Evolutionary conservation across 192 early-diverging fungal genomes (phyloP).

Genomic region (Coemansia sp.): DNA sequence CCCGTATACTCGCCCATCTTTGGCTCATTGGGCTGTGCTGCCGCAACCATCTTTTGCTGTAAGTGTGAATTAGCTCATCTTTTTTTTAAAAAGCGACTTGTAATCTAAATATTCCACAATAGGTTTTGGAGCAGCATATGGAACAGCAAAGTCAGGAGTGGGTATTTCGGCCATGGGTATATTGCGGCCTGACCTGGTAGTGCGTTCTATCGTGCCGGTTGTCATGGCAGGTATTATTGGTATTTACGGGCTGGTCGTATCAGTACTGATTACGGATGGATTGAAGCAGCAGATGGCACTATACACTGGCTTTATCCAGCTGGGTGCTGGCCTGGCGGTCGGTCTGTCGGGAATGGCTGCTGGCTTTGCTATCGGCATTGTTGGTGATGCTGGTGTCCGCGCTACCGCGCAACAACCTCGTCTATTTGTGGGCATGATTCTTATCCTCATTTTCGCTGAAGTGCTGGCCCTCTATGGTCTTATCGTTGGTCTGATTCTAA

Average conservation of each 20-base stretch:
- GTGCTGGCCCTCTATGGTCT: constrained; percentile 84
- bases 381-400: constrained; percentile 85
- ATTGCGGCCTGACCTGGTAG: constrained; percentile 82
- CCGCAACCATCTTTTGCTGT: constrained; percentile 89
- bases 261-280: constrained; percentile 83
- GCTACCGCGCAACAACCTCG: constrained; percentile 76
- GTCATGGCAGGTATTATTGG: constrained; percentile 99
- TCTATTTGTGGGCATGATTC: constrained; percentile 82
- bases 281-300: constrained; percentile 69
- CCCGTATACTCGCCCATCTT: constrained; percentile 95
- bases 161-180: constrained; percentile 86
- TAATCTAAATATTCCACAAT: background rate
- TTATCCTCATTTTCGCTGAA: constrained; percentile 88
- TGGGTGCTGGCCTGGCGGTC: constrained; percentile 77
- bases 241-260: constrained; percentile 96
- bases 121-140: constrained; percentile 91
- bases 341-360: constrained; percentile 84
- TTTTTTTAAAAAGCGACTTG: background rate
- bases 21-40: constrained; percentile 86
- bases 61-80: constrained; percentile 35
- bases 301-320: constrained; percentile 76
- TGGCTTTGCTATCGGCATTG: constrained; percentile 88
- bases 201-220: constrained; percentile 87
- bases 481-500: constrained; percentile 82
- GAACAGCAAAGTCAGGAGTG: constrained; percentile 88